Base-by-base conservation (phyloP, 768 basidiomycete species). In the Cyclocybe cylindracea region DNA sequence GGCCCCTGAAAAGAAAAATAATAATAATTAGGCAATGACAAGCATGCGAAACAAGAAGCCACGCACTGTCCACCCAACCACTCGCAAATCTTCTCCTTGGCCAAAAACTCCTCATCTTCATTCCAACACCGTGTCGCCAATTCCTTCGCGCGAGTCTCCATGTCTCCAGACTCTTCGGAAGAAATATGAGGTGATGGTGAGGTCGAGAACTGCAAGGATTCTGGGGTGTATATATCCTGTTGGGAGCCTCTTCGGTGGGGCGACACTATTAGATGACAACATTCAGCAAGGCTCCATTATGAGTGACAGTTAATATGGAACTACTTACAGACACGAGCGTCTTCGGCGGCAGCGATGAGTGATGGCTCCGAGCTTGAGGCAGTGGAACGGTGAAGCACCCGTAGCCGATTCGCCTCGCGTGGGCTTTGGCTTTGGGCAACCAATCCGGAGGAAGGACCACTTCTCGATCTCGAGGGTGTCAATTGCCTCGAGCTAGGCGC, bases 61-160 rank as follows among this genome's bases (percentile, higher is more conserved):
- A 87, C 95, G 74, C 60, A 98, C 94, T 81, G 73, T 66, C 92
- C 88, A 60, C 97, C 97, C 37, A 99, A 78, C 87, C 92, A 99
- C 68, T 97, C 94, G 1, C 96, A 94, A 60, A 98, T 92, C 73
- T 95, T 96, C 61, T 95, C 94, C 63, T 86, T 86, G 10, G 83
- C 76, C 60, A 95, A 67, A 65, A 94, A 95, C 11, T 78, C 78
- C 58, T 89, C 89, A 61, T 98, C 93, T 60, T 94, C 93, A 32
- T 82, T 79, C 82, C 91, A 92, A 68, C 91, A 95, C 49, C 85
- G 81, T 34, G 76, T 70, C 0, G 95, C 94, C 39, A 91, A 69
- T 45, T 86, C 86, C 61, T 83, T 83, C 2, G 85, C 94, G 51
- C 83, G 75, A 14, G 73, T 66, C 34, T 87, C 86, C 53, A 85